Evolutionary conservation across 805 yeast species (phyloP).

Genomic region (Kluyveromyces aestuarii): DNA sequence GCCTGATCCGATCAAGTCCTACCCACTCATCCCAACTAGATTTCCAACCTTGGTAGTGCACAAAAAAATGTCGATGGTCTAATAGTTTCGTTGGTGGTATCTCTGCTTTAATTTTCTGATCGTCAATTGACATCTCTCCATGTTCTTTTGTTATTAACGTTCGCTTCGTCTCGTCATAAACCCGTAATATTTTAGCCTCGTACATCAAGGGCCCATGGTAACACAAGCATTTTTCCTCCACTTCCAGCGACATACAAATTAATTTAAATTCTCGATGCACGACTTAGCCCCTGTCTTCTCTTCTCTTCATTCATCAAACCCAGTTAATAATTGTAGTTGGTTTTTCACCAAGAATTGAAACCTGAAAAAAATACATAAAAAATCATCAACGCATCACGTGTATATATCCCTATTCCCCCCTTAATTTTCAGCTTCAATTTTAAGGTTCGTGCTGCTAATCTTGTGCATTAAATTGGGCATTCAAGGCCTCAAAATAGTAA

Average conservation of each 20-base stretch:
- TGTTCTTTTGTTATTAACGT: slow-evolving; percentile 8
- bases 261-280: not conserved
- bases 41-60: slow-evolving; percentile 96
- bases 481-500: too few relatives aligned
- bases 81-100: slow-evolving; percentile 31
- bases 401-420: too few relatives aligned
- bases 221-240: slow-evolving; percentile 50
- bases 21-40: slow-evolving; percentile 98
- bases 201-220: slow-evolving; percentile 87
- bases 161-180: slow-evolving; percentile 42
- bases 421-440: too few relatives aligned
- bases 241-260: slow-evolving; percentile 10
- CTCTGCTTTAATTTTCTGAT: slow-evolving; percentile 7
- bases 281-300: not conserved
- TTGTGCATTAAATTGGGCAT: too few relatives aligned
- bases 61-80: slow-evolving; percentile 41
- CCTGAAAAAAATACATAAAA: too few relatives aligned
- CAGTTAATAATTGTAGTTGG: too few relatives aligned
- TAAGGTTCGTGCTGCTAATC: too few relatives aligned
- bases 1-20: slow-evolving; percentile 53
- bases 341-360: too few relatives aligned
- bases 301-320: too few relatives aligned
- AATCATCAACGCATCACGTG: too few relatives aligned
- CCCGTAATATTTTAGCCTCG: slow-evolving; percentile 71
- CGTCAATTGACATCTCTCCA: slow-evolving; percentile 12